A percentile compares a stretch with the other conserved stretches of the same genome.
phyloP scores from a whole-genome alignment of 306 rosid genomes.

The Luffa aegyptiaca region DNA sequence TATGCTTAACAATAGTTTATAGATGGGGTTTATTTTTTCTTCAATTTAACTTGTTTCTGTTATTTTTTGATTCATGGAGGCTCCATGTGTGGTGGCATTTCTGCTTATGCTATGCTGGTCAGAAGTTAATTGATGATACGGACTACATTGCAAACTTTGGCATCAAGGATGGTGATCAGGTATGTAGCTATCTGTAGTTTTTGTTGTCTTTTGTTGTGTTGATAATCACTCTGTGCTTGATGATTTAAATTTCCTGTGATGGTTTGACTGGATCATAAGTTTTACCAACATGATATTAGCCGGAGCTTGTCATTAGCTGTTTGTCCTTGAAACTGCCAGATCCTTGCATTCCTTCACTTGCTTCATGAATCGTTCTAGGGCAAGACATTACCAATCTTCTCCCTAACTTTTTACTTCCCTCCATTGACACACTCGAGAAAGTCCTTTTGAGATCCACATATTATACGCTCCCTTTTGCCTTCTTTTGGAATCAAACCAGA shows the following conservation, averaged over 20 bases:
- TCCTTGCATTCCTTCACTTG: background rate
- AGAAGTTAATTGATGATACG: conserved; percentile 42
- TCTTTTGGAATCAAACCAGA: background rate
- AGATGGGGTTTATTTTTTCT: background rate
- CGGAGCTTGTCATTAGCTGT: background rate
- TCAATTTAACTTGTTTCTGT: background rate
- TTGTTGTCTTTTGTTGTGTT: background rate
- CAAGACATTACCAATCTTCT: background rate
- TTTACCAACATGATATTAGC: background rate
- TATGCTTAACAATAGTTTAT: background rate
- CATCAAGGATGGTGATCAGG: conserved; percentile 84
- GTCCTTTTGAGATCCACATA: background rate
- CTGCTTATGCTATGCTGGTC: conserved; percentile 67
- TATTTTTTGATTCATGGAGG: conserved; percentile 35
- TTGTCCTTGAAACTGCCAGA: background rate
- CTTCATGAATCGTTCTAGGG: background rate
- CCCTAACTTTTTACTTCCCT: background rate
- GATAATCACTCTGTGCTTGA: background rate
- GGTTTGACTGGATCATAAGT: background rate
- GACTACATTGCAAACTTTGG: conserved; percentile 45
- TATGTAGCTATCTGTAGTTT: conserved; percentile 19
- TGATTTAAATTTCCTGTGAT: background rate
- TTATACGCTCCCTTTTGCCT: background rate
- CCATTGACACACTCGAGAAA: background rate
- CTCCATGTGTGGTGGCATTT: conserved; percentile 79